phyloP scores from a whole-genome alignment of 179 eudicot species.

The Silene vulgaris region DNA sequence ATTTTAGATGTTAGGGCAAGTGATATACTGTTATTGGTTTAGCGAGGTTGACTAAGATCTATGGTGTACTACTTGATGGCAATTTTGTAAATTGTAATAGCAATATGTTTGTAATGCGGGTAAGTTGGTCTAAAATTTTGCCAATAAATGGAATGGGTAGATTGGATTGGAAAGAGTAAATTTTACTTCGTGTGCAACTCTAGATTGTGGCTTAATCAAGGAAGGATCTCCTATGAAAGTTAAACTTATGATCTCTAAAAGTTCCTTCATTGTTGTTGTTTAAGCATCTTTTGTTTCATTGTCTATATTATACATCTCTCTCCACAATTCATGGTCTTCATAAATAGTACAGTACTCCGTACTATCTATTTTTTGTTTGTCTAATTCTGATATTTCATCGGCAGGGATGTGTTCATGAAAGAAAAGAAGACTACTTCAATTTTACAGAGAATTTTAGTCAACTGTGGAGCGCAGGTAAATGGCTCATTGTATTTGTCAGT shows the following conservation, averaged over 20 bases:
- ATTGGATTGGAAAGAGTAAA: neutral
- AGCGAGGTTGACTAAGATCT: too few relatives aligned
- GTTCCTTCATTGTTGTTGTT: neutral
- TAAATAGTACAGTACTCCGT: too few relatives aligned
- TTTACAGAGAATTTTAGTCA: slow-evolving; percentile 63
- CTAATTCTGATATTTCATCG: neutral
- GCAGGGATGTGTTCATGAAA: slow-evolving; percentile 57
- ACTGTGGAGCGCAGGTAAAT: slow-evolving; percentile 75
- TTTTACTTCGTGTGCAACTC: neutral
- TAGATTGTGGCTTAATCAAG: neutral
- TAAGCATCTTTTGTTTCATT: neutral
- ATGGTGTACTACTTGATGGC: too few relatives aligned
- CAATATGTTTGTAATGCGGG: too few relatives aligned
- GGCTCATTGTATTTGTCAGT: neutral
- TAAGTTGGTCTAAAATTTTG: neutral
- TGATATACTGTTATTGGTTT: too few relatives aligned
- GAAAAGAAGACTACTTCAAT: slow-evolving; percentile 60
- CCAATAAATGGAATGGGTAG: neutral
- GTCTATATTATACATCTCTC: neutral
- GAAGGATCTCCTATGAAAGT: neutral
- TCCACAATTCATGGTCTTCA: neutral
- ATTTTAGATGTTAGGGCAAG: too few relatives aligned
- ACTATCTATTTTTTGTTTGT: neutral
- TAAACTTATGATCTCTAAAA: neutral
- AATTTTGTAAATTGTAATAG: too few relatives aligned